Percentiles rank a stretch among this genome's conserved stretches.
These are phyloP conservation scores for Handroanthus guayacan DNA, from an alignment of 257 asterid genomes.

Conservation along the genomic window DNA sequence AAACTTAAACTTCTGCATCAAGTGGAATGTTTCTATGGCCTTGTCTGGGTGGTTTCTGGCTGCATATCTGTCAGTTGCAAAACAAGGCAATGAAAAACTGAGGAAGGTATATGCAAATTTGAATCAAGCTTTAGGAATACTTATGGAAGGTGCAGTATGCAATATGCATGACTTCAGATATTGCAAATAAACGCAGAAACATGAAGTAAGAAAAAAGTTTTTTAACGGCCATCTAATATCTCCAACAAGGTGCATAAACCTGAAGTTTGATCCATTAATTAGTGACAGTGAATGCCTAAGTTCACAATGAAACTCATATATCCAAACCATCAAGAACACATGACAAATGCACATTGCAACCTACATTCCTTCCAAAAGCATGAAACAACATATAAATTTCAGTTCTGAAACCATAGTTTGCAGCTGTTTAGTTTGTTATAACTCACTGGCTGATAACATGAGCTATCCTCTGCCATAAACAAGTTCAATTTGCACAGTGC, in stretches of 20 bases:
- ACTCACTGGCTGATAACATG: neutral
- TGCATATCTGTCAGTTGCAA: conserved; percentile 60
- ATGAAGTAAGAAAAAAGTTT: neutral
- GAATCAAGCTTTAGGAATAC: too few species aligned
- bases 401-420: neutral
- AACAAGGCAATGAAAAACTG: conserved; percentile 19
- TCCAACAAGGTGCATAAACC: neutral
- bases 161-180: too few species aligned
- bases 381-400: neutral
- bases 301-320: neutral
- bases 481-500: neutral
- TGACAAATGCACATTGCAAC: neutral
- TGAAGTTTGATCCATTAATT: neutral
- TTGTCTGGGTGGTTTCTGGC: conserved; percentile 69
- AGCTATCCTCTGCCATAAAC: neutral
- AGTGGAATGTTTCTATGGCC: conserved; percentile 79
- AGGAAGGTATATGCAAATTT: too few species aligned
- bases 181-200: too few species aligned
- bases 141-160: neutral
- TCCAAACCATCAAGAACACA: neutral
- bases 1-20: conserved; percentile 75
- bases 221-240: neutral
- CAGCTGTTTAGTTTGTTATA: neutral
- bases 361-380: neutral
- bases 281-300: neutral